phyloP scores from a whole-genome alignment of 148 eudicot species.

The Rhododendron vialii region DNA sequence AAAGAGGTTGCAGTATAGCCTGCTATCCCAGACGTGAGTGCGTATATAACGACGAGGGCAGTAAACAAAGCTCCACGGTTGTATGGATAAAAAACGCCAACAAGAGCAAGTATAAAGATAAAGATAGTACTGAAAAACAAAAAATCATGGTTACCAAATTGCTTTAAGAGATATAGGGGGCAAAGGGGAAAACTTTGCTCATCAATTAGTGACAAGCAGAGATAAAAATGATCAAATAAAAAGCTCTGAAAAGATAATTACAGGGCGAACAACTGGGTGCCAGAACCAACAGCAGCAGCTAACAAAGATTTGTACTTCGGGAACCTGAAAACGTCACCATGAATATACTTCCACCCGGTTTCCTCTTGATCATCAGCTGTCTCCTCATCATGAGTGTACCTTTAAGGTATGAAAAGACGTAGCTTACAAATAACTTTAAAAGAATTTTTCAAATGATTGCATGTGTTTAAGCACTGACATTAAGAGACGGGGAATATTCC shows the following conservation, averaged over 20 bases:
- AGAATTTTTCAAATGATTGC: constrained; percentile 9
- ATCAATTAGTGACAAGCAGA: neutral
- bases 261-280: constrained; percentile 71
- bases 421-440: constrained; percentile 23
- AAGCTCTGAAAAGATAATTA: constrained; percentile 27
- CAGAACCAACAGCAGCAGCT: constrained; percentile 74
- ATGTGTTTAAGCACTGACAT: neutral
- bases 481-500: constrained; percentile 11
- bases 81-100: constrained; percentile 54
- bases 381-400: constrained; percentile 79
- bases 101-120: constrained; percentile 41
- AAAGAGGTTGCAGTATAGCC: constrained; percentile 48
- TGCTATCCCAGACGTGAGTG: constrained; percentile 53
- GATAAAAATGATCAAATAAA: neutral
- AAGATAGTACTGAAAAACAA: constrained; percentile 28
- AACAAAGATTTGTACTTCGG: constrained; percentile 64
- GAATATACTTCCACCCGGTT: constrained; percentile 81
- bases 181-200: constrained; percentile 8
- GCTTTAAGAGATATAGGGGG: neutral
- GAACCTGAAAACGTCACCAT: constrained; percentile 76
- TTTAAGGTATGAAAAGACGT: constrained; percentile 26
- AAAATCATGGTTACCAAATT: neutral
- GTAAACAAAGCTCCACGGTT: constrained; percentile 55
- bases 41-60: constrained; percentile 47
- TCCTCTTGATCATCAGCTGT: constrained; percentile 80